These are phyloP conservation scores for Gossypium thurberi DNA, from an alignment of 345 rosid species.

Conservation along the genomic window DNA sequence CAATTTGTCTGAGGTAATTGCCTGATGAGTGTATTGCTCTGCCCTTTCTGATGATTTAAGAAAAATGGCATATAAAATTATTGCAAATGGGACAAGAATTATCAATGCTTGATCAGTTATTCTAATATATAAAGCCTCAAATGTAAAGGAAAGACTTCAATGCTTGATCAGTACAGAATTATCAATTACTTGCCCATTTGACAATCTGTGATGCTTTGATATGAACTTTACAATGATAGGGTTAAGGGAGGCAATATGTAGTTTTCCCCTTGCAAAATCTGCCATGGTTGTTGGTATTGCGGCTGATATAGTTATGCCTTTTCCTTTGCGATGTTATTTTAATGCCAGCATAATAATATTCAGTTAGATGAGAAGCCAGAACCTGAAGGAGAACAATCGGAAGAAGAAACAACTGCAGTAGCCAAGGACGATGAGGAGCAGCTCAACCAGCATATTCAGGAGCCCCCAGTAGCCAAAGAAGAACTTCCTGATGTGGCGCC, in stretches of 20 bases:
- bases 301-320: background rate
- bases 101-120: background rate
- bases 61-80: background rate
- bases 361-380: slow-evolving; percentile 41
- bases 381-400: slow-evolving; percentile 4
- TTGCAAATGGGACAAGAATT: background rate
- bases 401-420: slow-evolving; percentile 8
- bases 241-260: background rate
- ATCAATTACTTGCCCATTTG: background rate
- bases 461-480: slow-evolving; percentile 11
- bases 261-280: background rate
- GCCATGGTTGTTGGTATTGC: background rate
- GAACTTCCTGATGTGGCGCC: slow-evolving; percentile 20
- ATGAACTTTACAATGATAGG: background rate
- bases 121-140: background rate
- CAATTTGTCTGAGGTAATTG: slow-evolving; percentile 47
- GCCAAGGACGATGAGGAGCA: slow-evolving; percentile 7
- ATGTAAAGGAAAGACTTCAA: background rate
- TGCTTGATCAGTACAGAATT: background rate
- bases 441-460: slow-evolving; percentile 12
- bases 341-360: slow-evolving; percentile 13
- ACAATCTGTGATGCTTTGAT: background rate
- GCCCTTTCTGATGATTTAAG: background rate
- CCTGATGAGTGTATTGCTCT: slow-evolving; percentile 27
- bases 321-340: background rate